Conservation (phyloP, 129 eudicot genomes). For the Lactuca saligna region DNA sequence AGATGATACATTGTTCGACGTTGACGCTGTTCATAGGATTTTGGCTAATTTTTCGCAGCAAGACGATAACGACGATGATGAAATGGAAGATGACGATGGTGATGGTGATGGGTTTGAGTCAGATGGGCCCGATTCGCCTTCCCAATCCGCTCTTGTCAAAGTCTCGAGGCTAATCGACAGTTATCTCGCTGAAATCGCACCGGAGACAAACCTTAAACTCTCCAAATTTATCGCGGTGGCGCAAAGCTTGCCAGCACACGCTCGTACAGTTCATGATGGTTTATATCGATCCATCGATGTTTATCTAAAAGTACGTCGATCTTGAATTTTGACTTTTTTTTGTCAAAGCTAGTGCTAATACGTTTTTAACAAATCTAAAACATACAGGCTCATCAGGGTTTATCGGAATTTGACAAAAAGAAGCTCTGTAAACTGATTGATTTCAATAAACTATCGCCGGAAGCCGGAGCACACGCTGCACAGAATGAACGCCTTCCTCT, state of each 20-base stretch:
- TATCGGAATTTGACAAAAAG: conserved; percentile 74
- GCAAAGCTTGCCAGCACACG: conserved; percentile 78
- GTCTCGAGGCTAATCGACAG: conserved; percentile 84
- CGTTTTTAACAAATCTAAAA: not conserved
- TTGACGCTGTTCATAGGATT: conserved; percentile 85
- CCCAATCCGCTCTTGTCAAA: conserved; percentile 69
- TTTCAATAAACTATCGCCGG: conserved; percentile 90
- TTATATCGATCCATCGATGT: conserved; percentile 85
- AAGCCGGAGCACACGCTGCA: conserved; percentile 93
- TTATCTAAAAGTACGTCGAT: conserved; percentile 74
- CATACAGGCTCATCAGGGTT: conserved; percentile 76
- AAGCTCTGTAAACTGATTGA: conserved; percentile 84
- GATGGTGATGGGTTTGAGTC: conserved; percentile 82
- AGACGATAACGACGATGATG: conserved; percentile 85
- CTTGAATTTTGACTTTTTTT: conserved; percentile 1
- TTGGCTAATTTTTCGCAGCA: conserved; percentile 88
- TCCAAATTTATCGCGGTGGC: conserved; percentile 78
- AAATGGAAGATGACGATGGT: conserved; percentile 73
- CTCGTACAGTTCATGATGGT: conserved; percentile 84
- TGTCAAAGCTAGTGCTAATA: not conserved
- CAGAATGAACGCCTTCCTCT: conserved; percentile 96
- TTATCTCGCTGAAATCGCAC: conserved; percentile 92
- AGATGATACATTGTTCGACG: conserved; percentile 87
- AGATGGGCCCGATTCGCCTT: conserved; percentile 77
- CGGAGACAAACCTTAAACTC: conserved; percentile 91